A percentile compares a stretch with the other conserved stretches of the same genome.
These are phyloP conservation scores for Arthrobotrys sinensis DNA, from an alignment of 2,329 filamentous ascomycete species.

Conservation along the genomic window DNA sequence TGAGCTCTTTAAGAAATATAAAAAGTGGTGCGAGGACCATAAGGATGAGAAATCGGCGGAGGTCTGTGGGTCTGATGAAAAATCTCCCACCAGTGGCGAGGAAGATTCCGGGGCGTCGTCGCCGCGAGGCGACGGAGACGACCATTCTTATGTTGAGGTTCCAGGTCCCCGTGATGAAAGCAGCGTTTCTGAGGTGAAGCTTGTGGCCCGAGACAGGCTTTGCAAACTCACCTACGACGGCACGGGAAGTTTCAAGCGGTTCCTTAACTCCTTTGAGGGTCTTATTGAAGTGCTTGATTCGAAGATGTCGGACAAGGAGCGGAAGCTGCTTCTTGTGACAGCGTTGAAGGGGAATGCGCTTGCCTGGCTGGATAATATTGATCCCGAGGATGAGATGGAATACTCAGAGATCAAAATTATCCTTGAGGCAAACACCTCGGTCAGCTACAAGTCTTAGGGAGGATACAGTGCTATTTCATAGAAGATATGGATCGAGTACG, in stretches of 20 bases:
- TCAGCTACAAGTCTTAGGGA: slow-evolving; percentile 27
- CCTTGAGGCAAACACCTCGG: slow-evolving; percentile 18
- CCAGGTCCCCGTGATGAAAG: slow-evolving; percentile 3
- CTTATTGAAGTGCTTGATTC: slow-evolving; percentile 50
- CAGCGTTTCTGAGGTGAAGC: slow-evolving; percentile 41
- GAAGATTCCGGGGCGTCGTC: background rate
- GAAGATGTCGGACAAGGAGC: slow-evolving; percentile 49
- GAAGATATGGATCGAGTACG: no score
- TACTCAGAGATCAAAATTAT: slow-evolving; percentile 44
- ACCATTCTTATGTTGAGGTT: slow-evolving; percentile 54
- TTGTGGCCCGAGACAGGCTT: slow-evolving; percentile 49
- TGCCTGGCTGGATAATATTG: slow-evolving; percentile 39
- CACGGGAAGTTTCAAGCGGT: slow-evolving; percentile 37
- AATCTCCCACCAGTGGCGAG: slow-evolving; percentile 6
- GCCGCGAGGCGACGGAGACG: slow-evolving; percentile 19
- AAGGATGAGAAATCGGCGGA: slow-evolving; percentile 13
- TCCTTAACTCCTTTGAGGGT: slow-evolving; percentile 49
- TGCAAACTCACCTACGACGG: slow-evolving; percentile 51
- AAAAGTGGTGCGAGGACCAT: slow-evolving; percentile 63
- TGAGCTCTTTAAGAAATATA: slow-evolving; percentile 83
- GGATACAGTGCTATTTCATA: background rate
- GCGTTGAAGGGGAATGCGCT: slow-evolving; percentile 38
- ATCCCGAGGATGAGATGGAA: slow-evolving; percentile 44
- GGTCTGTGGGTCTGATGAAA: background rate
- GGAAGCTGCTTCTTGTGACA: slow-evolving; percentile 51